Base-by-base conservation (phyloP, 495 filamentous ascomycete species). In the Hypoxylon fuscum region DNA sequence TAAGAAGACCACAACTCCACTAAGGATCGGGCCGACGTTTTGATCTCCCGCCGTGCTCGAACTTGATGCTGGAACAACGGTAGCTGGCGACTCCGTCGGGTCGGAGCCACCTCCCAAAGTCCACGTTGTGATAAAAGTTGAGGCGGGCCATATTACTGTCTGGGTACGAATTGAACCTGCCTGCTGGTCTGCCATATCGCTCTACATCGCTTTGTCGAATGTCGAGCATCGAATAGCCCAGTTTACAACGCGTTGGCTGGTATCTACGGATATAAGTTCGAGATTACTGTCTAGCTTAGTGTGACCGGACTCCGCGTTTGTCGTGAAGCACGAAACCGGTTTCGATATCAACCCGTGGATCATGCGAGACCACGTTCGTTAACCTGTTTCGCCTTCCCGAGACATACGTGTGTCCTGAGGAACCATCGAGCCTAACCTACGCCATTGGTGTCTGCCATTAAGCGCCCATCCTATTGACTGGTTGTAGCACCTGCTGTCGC, bases 361-460 rank as follows among this genome's bases (percentile, higher is more conserved):
- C 48, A 42, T 32, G 31, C 32, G 51, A 66, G 23, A 27, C 40
- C 23, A 51, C 46, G n/a, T 41, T 42, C 21, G 38, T 43, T 47
- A 23, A 48, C 29, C 25, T 56, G 62, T 61, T 61, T 66, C 45
- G 51, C 32, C 29, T 56, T 60, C 27, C 62, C 62, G 62, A 66
- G 56, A 66, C 62, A 66, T 66, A 23, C 51, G 38, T 56, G 34
- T 48, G 56, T 56, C 45, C 43, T 46, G n/a, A 43, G 17, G 27
- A 20, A 42, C 10, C 20, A 40, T 37, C 37, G 4, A 55, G 27
- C 44, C 5, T 47, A 18, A n/a, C n/a, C 43, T 20, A 25, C 32
- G 10, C 35, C 23, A 29, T 37, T 22, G 18, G 27, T 38, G 12
- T 20, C 38, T 27, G n/a, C 20, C 15, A 14, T 18, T 17, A 11